Base-by-base conservation (phyloP, 2,329 filamentous ascomycete species). In the Aspergillus piperis region DNA sequence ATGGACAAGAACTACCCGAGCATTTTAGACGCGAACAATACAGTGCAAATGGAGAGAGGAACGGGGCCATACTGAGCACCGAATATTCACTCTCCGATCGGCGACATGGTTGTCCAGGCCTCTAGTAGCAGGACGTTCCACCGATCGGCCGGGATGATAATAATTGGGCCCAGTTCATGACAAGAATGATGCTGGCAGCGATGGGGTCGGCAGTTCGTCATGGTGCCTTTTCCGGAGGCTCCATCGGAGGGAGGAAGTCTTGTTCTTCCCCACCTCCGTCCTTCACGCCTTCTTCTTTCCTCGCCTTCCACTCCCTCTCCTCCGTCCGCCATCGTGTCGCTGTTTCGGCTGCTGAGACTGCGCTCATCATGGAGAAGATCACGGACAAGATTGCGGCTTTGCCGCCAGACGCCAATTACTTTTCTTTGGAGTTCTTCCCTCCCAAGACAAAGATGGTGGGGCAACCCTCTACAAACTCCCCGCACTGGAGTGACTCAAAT, bases 381-480 rank as follows among this genome's bases (percentile, higher is more conserved):
- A 96, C 92, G 64, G 90, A 96, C 83, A 96, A 96, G 83, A 94
- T 98, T 74, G 90, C 91, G 79, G 91, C 92, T 63, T 81, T 99
- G 80, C 90, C 91, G 76, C 85, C 89, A 65, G 87, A 91, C 77
- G 86, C 86, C 66, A 88, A 86, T 75, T 98, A 95, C 82, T 96
- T 96, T 80, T 98, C 95, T 51, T 89, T 98, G 78, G 95, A 99
- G 81, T 99, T 99, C 86, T 99, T 99, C 81, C 95, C 95, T 67
- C 95, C 95, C 64, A 99, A 98, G 82, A 99, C 95, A 50, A 84
- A 89, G 63, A 96, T 96, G 88, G 85, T 86, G 72, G 70, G 78
- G 70, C 71, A 66, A 66, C 17, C 49, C 49, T 36, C 32, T 36
- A 36, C 42, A 54, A 49, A 49, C 59, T 63, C 69, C 66, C 66